Evolutionary conservation across 1,284 basidiomycete genomes (phyloP), one percentile per base, ranked within the genome.

Genomic region (Malassezia psittaci): DNA sequence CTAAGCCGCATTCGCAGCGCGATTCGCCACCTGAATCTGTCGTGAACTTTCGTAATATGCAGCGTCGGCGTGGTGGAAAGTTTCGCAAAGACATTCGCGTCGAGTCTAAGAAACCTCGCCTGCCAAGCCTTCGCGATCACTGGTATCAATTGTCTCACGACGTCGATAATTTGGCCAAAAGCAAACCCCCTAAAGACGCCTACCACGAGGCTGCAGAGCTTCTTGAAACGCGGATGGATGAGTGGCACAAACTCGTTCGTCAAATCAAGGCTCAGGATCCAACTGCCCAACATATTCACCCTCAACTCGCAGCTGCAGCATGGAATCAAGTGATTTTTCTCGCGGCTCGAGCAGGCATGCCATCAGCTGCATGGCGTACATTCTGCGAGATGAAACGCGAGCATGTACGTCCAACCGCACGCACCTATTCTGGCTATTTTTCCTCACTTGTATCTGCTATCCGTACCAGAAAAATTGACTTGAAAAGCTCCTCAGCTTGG

Each of bases 301-400:
- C 55, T 10, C 50, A 52, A 41, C 39, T 33, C 32, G 50, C 51
- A 13, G 55, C 43, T 5, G 36, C 55, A 5, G 50, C 55, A 9
- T 57, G 55, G 55, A 57, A 57, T 34, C 55, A 57, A n/a, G 55
- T 52, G 8, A 57, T 57, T 15, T 11, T n/a, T 11, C 36, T 57
- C 5, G 55, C 55, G 3, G 21, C 49, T 5, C 19, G 46, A 13
- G 55, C 55, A 6, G 44, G 32, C 10, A 43, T 46, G 18, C 50
- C 45, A 7, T 44, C 34, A 7, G 50, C 40, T 13, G 50, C 55
- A n/a, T 52, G 55, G 55, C 50, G 47, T 18, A 13, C 44, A n/a
- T 57, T 35, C 29, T 52, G 51, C 35, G 46, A 57, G 3, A 52
- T 57, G 55, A 52, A 52, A 13, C 43, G 46, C 15, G 13, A 35